Evolutionary conservation across 2,329 filamentous ascomycete genomes (phyloP).

Genomic region (Xylaria multiplex): DNA sequence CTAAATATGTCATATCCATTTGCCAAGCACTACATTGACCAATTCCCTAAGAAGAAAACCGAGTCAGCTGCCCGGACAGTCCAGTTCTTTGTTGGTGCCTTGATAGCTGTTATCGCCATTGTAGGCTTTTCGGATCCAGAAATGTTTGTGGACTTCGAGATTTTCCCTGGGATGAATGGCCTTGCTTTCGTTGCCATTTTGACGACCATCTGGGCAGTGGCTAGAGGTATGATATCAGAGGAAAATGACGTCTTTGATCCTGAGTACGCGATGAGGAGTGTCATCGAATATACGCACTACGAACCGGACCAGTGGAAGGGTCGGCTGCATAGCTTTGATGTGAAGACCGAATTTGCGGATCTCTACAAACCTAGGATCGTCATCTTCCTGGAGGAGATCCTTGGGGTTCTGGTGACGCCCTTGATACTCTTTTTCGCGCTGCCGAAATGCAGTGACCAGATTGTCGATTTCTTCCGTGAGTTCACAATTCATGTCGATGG

Average conservation of each 20-base stretch:
- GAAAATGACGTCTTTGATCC: constrained; percentile 92
- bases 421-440: constrained; percentile 88
- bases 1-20: constrained; percentile 95
- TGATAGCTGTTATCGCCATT: constrained; percentile 85
- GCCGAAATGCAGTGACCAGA: constrained; percentile 87
- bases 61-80: constrained; percentile 86
- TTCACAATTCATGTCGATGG: constrained; percentile 98
- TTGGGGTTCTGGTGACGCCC: constrained; percentile 92
- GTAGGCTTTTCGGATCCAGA: constrained; percentile 91
- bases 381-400: constrained; percentile 90
- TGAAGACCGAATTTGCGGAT: constrained; percentile 87
- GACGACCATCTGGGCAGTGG: constrained; percentile 83
- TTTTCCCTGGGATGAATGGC: constrained; percentile 86
- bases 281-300: constrained; percentile 94
- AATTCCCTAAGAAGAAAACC: constrained; percentile 95
- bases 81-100: constrained; percentile 85
- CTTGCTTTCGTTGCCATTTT: constrained; percentile 90
- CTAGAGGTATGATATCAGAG: constrained; percentile 84
- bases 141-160: constrained; percentile 89
- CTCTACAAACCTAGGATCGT: constrained; percentile 93
- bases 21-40: constrained; percentile 90
- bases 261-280: constrained; percentile 85
- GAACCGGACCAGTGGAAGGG: constrained; percentile 89
- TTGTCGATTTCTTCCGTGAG: constrained; percentile 97
- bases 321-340: constrained; percentile 91